Percentiles rank a stretch among this genome's conserved stretches.
These are phyloP conservation scores for Russula vinacea DNA, from an alignment of 768 basidiomycete genomes.

Conservation along the genomic window DNA sequence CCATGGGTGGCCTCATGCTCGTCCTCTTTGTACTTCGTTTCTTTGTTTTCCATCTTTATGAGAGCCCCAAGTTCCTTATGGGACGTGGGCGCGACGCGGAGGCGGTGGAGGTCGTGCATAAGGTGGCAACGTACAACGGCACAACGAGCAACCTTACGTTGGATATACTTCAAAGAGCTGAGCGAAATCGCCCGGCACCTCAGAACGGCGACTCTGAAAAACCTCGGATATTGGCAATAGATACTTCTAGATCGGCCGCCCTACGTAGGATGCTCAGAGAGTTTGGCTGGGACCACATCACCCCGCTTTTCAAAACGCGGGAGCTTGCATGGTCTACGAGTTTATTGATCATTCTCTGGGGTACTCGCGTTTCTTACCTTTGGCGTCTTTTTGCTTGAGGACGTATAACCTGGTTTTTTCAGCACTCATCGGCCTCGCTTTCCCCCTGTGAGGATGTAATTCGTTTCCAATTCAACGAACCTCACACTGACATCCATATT, in stretches of 20 bases:
- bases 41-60: slow-evolving; percentile 62
- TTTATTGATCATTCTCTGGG: slow-evolving; percentile 53
- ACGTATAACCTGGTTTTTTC: neutral
- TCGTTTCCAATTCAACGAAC: neutral
- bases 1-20: slow-evolving; percentile 70
- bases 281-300: slow-evolving; percentile 45
- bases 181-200: slow-evolving; percentile 15
- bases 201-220: slow-evolving; percentile 23
- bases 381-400: neutral
- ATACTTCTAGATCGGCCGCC: slow-evolving; percentile 41
- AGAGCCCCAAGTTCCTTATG: slow-evolving; percentile 72
- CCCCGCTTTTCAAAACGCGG: slow-evolving; percentile 48
- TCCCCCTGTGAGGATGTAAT: slow-evolving; percentile 51
- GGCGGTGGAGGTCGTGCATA: slow-evolving; percentile 60
- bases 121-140: slow-evolving; percentile 60
- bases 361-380: slow-evolving; percentile 30
- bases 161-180: slow-evolving; percentile 44
- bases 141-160: slow-evolving; percentile 48
- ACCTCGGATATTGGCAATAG: slow-evolving; percentile 31
- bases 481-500: neutral
- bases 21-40: slow-evolving; percentile 59
- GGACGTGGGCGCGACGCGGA: slow-evolving; percentile 59
- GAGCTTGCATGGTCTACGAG: slow-evolving; percentile 51
- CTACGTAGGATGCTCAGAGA: slow-evolving; percentile 41
- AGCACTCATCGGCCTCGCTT: slow-evolving; percentile 77